Evolutionary conservation across 176 grass and related monocot species (phyloP), one percentile per base, ranked within the genome.

Genomic region (Ananas comosus): DNA sequence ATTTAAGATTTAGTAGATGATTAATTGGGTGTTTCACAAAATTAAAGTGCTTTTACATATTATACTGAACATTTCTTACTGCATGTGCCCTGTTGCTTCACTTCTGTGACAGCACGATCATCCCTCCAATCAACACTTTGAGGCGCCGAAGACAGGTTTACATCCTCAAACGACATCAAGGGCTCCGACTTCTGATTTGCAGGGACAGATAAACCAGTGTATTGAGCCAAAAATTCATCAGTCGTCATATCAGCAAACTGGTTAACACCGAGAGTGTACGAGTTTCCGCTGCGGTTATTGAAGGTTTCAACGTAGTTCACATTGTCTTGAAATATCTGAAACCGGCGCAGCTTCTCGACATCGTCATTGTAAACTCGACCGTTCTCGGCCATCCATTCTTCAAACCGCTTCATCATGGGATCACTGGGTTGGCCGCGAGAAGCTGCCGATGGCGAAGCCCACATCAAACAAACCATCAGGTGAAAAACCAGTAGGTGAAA

Each of bases 11-110:
- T 7, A 42, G 4, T 42, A 42, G 33, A 42, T 42, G 6, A 42
- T 8, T 42, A 42, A 42, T 42, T 42, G 33, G 33, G 33, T 7
- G 4, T 42, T 42, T 42, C 33, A 42, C 33, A 42, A 42, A 42
- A 42, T 42, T 42, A 42, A 42, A 42, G 6, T 42, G 33, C 33
- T 42, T 42, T 42, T 42, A 42, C 6, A 42, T 42, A 42, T 42
- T 42, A 19, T 19, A 17, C n/a, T 9, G n/a, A 59, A 42, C 33
- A 9, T 6, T 59, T 59, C 56, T 64, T 79, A 79, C 76, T 48
- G 49, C 76, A 79, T 24, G 10, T 48, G 54, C 64, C 67, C 71
- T 79, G 76, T 2, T 79, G 13, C 42, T 71, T 79, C 33, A 79
- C 63, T 14, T 18, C 4, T 48, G 76, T 79, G 13, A 79, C 76